These are phyloP conservation scores for Dryadomyces sulphureus DNA, from an alignment of 2,329 filamentous ascomycete species.

Conservation along the genomic window DNA sequence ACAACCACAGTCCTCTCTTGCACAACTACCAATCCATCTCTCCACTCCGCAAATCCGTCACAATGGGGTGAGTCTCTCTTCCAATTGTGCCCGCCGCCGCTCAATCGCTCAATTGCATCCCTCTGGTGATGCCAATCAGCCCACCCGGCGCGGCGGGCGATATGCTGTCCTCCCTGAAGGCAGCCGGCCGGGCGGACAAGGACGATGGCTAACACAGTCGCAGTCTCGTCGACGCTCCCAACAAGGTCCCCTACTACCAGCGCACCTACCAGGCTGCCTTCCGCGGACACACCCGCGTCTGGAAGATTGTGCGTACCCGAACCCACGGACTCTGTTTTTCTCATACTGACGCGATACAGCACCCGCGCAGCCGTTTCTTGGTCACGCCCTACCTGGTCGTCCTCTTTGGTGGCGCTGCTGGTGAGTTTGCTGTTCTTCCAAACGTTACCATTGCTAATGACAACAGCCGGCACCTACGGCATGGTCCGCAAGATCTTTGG, in stretches of 20 bases:
- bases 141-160: neutral
- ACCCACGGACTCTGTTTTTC: neutral
- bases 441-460: neutral
- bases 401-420: constrained; percentile 46
- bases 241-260: constrained; percentile 65
- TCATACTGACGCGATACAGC: constrained; percentile 24
- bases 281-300: constrained; percentile 52
- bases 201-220: constrained; percentile 15
- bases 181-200: neutral
- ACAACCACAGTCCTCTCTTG: constrained; percentile 3
- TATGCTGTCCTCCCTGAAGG: neutral
- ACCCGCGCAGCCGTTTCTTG: constrained; percentile 48
- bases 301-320: constrained; percentile 49
- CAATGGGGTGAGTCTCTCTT: constrained; percentile 11
- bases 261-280: constrained; percentile 61
- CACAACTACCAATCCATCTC: constrained; percentile 1
- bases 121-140: no score
- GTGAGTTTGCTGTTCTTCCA: constrained; percentile 21
- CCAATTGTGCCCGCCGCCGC: neutral
- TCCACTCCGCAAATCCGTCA: constrained; percentile 5
- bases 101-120: neutral
- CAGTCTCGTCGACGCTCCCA: constrained; percentile 55
- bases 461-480: constrained; percentile 48
- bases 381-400: constrained; percentile 54
- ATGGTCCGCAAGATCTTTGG: constrained; percentile 59